phyloP scores from a whole-genome alignment of 1,284 basidiomycete genomes.

The Pseudozyma tsukubaensis region DNA sequence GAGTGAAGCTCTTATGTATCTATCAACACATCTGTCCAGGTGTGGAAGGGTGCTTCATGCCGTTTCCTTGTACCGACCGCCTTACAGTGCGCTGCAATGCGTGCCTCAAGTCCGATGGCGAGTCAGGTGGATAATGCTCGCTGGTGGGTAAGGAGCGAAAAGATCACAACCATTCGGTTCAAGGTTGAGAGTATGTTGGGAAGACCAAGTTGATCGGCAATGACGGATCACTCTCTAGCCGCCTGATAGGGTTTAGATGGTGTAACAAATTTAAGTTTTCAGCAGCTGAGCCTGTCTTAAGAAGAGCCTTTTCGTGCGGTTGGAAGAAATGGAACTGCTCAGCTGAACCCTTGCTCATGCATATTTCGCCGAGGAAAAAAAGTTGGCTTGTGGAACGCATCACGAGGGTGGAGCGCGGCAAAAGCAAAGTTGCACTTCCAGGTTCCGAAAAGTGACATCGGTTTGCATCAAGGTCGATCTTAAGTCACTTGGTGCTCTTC shows the following conservation, averaged over 20 bases:
- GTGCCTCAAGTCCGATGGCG: too few relatives aligned
- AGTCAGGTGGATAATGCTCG: too few relatives aligned
- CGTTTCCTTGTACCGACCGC: too few relatives aligned
- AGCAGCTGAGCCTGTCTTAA: not conserved
- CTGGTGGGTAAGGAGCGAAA: too few relatives aligned
- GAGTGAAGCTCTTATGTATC: not conserved
- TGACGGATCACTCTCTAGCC: not conserved
- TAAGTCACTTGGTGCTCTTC: not conserved
- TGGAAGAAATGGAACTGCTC: constrained; percentile 23
- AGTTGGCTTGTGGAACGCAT: not conserved
- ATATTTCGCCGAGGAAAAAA: constrained; percentile 5
- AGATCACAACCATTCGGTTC: too few relatives aligned
- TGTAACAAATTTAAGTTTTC: constrained; percentile 3
- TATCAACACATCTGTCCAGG: not conserved
- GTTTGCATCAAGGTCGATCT: too few relatives aligned
- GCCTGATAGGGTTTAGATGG: not conserved
- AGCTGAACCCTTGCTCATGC: not conserved
- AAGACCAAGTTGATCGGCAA: too few relatives aligned
- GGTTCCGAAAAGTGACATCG: not conserved
- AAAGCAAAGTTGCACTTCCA: not conserved
- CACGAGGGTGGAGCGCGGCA: constrained; percentile 5
- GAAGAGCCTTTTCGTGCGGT: constrained; percentile 28
- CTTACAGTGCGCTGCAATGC: too few relatives aligned
- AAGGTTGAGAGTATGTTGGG: too few relatives aligned
- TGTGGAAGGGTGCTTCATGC: not conserved